Evolutionary conservation across 1,284 basidiomycete species (phyloP), one percentile per base, ranked within the genome.

Genomic region (Vanrija sp.): DNA sequence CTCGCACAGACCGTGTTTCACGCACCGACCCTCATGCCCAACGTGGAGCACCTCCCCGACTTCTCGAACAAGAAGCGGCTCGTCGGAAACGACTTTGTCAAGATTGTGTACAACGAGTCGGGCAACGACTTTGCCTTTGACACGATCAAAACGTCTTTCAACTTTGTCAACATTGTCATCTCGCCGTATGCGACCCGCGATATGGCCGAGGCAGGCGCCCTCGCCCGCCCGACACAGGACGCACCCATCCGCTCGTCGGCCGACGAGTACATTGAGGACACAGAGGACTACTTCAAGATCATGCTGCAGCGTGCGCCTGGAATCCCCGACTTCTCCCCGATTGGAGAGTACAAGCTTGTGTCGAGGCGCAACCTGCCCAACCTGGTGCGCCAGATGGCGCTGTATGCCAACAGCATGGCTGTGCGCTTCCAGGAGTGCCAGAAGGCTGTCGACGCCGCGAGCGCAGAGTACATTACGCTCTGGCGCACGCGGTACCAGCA

Each of bases 31-130:
- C 85, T 99, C 78, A 98, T 98, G 96, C 96, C 96, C 3, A 88
- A 85, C 50, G 75, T 79, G n/a, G 71, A 81, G 6, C 74, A 82
- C 52, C 87, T 92, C 68, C 83, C 84, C 0, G 81, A 83, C 49
- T 86, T 82, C 69, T 86, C 83, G 58, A 82, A 85, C 79, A 98
- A 98, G 80, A 96, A 96, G 75, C 82, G 86, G 16, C 89, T 94
- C 66, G 91, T 97, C 51, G 94, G 94, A 29, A 98, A 98, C 74
- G 93, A 96, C 78, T 91, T 84, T 63, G 89, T 96, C 64, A 87
- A 91, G 56, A 94, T 99, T 68, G 85, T 99, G 54, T 99, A 92
- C 87, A 99, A 99, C 78, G 96, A 97, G 71, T 91, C 89, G 10
- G 93, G 92, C 18, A 69, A 77, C 34, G 85, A 87, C 4, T 98